phyloP scores from a whole-genome alignment of 306 rosid species.

The Cucumis melo region DNA sequence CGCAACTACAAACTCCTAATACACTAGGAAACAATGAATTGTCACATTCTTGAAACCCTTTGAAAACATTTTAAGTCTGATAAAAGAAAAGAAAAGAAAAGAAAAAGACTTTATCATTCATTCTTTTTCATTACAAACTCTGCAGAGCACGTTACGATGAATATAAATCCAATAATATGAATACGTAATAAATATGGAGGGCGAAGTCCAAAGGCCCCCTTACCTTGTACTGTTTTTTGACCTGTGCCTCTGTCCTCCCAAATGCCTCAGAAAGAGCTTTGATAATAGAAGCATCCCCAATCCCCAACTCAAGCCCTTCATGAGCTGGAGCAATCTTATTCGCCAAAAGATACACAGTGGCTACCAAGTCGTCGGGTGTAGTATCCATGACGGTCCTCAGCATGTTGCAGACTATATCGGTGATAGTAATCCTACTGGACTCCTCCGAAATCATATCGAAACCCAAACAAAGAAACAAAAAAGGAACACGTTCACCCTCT shows the following conservation, averaged over 20 bases:
- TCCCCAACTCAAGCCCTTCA: conserved; percentile 65
- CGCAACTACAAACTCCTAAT: background rate
- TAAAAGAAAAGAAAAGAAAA: background rate
- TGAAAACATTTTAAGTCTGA: background rate
- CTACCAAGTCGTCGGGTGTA: conserved; percentile 57
- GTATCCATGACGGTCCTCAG: conserved; percentile 63
- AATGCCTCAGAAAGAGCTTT: conserved; percentile 79
- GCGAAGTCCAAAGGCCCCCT: background rate
- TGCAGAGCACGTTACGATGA: background rate
- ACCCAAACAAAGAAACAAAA: conserved; percentile 40
- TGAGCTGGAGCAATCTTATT: conserved; percentile 71
- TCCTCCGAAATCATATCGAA: conserved; percentile 47
- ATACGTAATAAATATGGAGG: background rate
- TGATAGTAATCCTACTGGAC: conserved; percentile 49
- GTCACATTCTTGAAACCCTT: background rate
- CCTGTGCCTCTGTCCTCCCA: conserved; percentile 51
- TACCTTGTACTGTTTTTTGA: conserved; percentile 64
- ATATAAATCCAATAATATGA: background rate
- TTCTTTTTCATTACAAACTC: background rate
- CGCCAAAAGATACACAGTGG: conserved; percentile 49
- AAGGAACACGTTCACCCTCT: conserved; percentile 55
- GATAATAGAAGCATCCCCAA: conserved; percentile 73
- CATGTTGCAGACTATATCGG: conserved; percentile 70
- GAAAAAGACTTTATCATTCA: background rate
- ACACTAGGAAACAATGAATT: background rate